Evolutionary conservation across 768 basidiomycete genomes (phyloP).

Genomic region (Melanogaster broomeanus): DNA sequence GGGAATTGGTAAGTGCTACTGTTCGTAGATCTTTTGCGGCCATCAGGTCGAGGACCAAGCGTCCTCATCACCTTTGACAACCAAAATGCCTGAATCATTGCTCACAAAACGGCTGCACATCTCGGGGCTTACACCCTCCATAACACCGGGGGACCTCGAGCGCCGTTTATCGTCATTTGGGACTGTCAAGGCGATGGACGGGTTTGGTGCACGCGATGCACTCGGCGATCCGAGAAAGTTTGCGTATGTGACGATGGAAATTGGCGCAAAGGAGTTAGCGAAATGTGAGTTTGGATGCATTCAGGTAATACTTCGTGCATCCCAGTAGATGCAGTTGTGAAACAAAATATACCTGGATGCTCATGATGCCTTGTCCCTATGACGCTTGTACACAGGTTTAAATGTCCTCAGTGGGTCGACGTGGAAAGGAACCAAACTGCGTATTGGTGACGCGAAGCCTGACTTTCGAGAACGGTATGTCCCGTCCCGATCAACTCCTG

Average conservation of each 20-base stretch:
- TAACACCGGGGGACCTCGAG: conserved; percentile 57
- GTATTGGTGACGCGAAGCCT: conserved; percentile 82
- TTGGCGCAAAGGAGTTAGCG: conserved; percentile 55
- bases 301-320: no score
- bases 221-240: conserved; percentile 71
- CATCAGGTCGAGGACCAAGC: no score
- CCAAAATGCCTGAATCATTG: conserved; percentile 17
- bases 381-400: conserved; percentile 48
- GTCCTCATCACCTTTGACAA: no score
- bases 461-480: conserved; percentile 64
- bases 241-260: conserved; percentile 72
- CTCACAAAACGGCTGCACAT: conserved; percentile 68
- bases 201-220: conserved; percentile 63
- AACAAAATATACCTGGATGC: no score
- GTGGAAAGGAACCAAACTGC: conserved; percentile 86
- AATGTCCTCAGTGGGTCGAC: conserved; percentile 77
- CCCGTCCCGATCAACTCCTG: no score
- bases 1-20: no score
- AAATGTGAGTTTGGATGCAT: conserved; percentile 52
- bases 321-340: neutral
- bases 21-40: no score
- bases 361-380: neutral
- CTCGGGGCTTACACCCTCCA: conserved; percentile 71
- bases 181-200: conserved; percentile 66
- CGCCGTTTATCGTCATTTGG: conserved; percentile 66